These are phyloP conservation scores for Ambispora gerdemannii DNA, from an alignment of 192 early-diverging fungal species.

Conservation along the genomic window DNA sequence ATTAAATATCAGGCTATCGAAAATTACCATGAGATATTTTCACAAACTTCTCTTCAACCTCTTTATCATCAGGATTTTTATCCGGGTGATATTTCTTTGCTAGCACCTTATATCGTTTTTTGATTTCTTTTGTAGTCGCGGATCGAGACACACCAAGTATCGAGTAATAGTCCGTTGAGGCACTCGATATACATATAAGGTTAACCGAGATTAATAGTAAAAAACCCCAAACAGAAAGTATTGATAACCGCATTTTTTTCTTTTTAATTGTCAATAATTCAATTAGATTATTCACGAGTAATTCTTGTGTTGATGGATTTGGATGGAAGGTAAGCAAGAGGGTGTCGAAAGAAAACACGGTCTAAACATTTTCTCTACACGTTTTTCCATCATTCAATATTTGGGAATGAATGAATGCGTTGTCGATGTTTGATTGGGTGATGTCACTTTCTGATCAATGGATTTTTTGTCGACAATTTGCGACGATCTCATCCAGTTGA, in stretches of 20 bases:
- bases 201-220: constrained; percentile 20
- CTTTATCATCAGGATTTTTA: constrained; percentile 82
- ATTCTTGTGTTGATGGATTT: neutral
- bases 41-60: constrained; percentile 83
- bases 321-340: neutral
- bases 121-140: constrained; percentile 83
- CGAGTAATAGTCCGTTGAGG: constrained; percentile 73
- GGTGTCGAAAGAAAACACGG: neutral
- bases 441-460: too few relatives aligned
- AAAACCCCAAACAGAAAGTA: constrained; percentile 20
- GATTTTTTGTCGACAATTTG: too few relatives aligned
- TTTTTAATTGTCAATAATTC: too few relatives aligned
- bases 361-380: neutral
- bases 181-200: constrained; percentile 19
- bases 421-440: neutral
- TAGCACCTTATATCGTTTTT: constrained; percentile 88
- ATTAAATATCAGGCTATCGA: too few relatives aligned
- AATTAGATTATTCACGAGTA: too few relatives aligned
- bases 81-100: constrained; percentile 88
- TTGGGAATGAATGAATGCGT: neutral
- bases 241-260: constrained; percentile 25
- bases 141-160: constrained; percentile 81
- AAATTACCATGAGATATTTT: constrained; percentile 75
- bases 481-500: neutral
- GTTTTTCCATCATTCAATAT: neutral